A percentile compares a stretch with the other conserved stretches of the same genome.
Evolutionary conservation across 73 alveolate species (phyloP).

Genomic region (Paraurostyla sp.): DNA sequence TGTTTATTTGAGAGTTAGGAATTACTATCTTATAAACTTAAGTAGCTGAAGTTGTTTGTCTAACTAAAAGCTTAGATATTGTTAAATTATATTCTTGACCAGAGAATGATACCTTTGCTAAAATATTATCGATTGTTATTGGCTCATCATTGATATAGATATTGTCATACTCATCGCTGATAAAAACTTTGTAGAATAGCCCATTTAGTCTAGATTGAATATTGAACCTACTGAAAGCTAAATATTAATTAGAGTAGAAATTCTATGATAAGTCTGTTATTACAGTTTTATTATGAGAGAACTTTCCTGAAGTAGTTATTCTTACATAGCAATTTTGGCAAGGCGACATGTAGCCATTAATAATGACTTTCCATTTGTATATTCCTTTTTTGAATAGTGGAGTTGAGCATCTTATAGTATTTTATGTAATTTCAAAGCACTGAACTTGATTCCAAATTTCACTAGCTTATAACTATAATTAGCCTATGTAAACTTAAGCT

Average conservation of each 20-base stretch:
- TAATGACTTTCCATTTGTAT: conserved; percentile 25
- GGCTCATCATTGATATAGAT: conserved; percentile 13
- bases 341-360: conserved; percentile 1
- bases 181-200: background rate
- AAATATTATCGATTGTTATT: background rate
- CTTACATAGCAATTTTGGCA: conserved; percentile 35
- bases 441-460: conserved; percentile 25
- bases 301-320: conserved; percentile 28
- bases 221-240: conserved; percentile 41
- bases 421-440: conserved; percentile 14
- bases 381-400: conserved; percentile 4
- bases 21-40: background rate
- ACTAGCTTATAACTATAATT: background rate
- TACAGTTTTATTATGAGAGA: background rate
- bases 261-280: conserved; percentile 26
- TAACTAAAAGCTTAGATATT: background rate
- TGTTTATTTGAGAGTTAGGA: background rate
- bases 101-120: background rate
- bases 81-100: background rate
- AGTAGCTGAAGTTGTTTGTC: background rate
- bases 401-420: background rate
- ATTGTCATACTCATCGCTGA: conserved; percentile 51
- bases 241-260: background rate
- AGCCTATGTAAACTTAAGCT: background rate
- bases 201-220: background rate